Base-by-base conservation (phyloP, 768 basidiomycete species). In the Leucocoprinus leucothites region DNA sequence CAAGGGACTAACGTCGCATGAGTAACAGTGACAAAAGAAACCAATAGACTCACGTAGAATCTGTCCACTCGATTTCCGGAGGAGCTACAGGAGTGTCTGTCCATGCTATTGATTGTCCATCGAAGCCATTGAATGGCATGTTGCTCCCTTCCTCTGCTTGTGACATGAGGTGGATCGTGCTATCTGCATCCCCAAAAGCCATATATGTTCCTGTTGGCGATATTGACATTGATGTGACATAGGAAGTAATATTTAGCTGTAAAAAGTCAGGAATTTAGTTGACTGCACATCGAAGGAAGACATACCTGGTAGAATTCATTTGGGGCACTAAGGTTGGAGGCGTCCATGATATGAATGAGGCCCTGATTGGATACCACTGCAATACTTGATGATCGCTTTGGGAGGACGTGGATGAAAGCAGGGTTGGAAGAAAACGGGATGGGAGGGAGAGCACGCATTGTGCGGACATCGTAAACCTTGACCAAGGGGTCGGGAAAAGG, bases 401-500 rank as follows among this genome's bases (percentile, higher is more conserved):
- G 92, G 28, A 94, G 76, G 24, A 89, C 66, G 46, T 88, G 84
- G 59, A 95, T 87, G 67, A 95, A 94, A 1, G 90, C 82, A 1
- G 96, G 94, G 0, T 89, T 89, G 9, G 86, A 82, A 4, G 92
- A 84, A 67, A 97, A 98, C 1, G 91, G 84, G 26, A 98, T 79
- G 0, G 96, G 93, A 2, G 92, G 81, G 1, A 98, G 77, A 0
- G 93, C 78, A 38, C 83, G 81, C 76, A 98, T 82, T 21, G 80
- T 91, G 26, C 96, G 87, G 26, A 92, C 63, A 68, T 99, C 96
- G 63, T 89, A 97, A 11, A 98, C 78, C 71, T 96, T 97, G 59
- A 99, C 92, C 31, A 94, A 76, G 2, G 94, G 91, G 67, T 98
- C 96, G 0, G 91, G 89, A 52, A 88, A 81, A 3, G 95, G 93